Base-by-base conservation (phyloP, 169 alveolate genomes). In the Amoebophrya sp. region DNA sequence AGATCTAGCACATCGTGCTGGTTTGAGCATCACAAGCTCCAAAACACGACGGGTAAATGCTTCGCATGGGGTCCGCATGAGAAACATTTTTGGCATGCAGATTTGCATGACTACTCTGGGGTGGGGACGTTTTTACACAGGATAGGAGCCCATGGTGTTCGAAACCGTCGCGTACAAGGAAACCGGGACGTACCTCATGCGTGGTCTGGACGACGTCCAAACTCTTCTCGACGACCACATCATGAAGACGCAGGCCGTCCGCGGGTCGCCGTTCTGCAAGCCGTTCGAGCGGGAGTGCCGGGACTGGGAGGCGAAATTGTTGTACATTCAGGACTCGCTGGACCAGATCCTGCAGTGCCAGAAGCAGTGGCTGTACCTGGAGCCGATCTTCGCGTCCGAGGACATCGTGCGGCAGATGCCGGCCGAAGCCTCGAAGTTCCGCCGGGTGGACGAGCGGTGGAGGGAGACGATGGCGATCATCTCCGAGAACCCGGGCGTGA, bases 341-440 rank as follows among this genome's bases (percentile, higher is more conserved):
- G 93, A 89, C 54, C 77, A 89, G 91, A 29, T 89, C 83, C 38
- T 93, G 77, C 95, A 97, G 94, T 95, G 95, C 93, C 95, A 97
- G 94, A 94, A 95, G 77, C 95, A 95, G n/a, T 97, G 98, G 98
- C 96, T 97, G 96, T 96, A 96, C 94, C 94, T 97, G 90, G 98
- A 97, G 93, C 99, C 99, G 10, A 96, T 97, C 91, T 97, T 97
- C 92, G 94, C 97, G 66, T 95, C 98, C 0, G 98, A 96, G 77
- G 99, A 97, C 93, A 97, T 97, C 90, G 96, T 95, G 93, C 96
- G 96, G 93, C 96, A 95, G 89, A 93, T 96, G 90, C 95, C 95
- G 0, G 93, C 91, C 29, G 97, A 95, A 89, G 93, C 96, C n/a
- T 77, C 83, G 38, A 90, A 92, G 39, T 95, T 96, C 91, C 91